phyloP scores from a whole-genome alignment of 2,329 filamentous ascomycete genomes.

The Fusarium tanahbumbuense region DNA sequence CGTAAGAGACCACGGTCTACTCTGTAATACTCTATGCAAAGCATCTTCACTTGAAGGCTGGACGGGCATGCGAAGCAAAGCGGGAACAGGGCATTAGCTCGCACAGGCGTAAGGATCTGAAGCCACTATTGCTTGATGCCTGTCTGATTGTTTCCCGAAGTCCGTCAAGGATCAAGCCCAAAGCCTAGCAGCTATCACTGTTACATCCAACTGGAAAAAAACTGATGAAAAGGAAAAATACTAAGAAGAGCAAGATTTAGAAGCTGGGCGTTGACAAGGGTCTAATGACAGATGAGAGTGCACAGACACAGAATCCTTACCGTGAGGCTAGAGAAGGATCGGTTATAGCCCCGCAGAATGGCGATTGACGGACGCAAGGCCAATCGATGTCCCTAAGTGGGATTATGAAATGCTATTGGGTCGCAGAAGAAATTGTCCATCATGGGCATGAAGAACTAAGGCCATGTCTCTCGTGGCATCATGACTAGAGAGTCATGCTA shows the following conservation, averaged over 20 bases:
- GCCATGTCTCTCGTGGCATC: slow-evolving; percentile 4
- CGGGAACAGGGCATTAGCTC: slow-evolving; percentile 47
- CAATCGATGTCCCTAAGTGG: slow-evolving; percentile 43
- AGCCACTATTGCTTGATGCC: slow-evolving; percentile 35
- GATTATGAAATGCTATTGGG: slow-evolving; percentile 43
- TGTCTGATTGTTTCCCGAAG: slow-evolving; percentile 29
- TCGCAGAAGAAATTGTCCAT: slow-evolving; percentile 41
- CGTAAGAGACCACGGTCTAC: slow-evolving; percentile 29
- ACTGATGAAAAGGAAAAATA: slow-evolving; percentile 11
- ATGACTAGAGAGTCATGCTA: slow-evolving; percentile 5
- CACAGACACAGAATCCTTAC: slow-evolving; percentile 23
- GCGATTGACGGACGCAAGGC: slow-evolving; percentile 46
- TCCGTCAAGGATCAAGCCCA: slow-evolving; percentile 24
- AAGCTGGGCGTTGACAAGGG: slow-evolving; percentile 21
- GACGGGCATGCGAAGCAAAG: slow-evolving; percentile 41
- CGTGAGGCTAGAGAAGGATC: slow-evolving; percentile 28
- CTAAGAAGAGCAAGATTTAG: slow-evolving; percentile 10
- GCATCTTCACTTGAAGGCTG: slow-evolving; percentile 39
- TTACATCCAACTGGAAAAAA: slow-evolving; percentile 4
- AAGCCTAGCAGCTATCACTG: slow-evolving; percentile 25
- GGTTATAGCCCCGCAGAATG: slow-evolving; percentile 43
- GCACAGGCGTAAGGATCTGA: slow-evolving; percentile 32
- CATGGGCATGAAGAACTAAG: slow-evolving; percentile 16
- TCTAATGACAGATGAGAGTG: slow-evolving; percentile 14
- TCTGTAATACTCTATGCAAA: slow-evolving; percentile 36